phyloP scores from a whole-genome alignment of 164 flowering plant genomes.

The Annona squamosa region DNA sequence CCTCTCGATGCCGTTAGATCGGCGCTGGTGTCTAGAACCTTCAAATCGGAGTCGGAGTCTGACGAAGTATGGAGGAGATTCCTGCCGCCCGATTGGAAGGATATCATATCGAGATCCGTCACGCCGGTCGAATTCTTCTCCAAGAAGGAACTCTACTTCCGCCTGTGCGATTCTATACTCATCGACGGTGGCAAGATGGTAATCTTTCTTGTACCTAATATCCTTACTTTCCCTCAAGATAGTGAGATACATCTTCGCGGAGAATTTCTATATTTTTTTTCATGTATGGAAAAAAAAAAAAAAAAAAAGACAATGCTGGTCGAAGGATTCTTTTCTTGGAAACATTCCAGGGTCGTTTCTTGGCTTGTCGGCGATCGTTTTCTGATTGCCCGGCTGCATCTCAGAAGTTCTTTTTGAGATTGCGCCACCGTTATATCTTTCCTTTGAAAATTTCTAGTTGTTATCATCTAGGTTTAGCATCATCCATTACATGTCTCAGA shows the following conservation, averaged over 20 bases:
- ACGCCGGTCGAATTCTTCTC: conserved; percentile 14
- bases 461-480: too few relatives aligned
- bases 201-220: background rate
- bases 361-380: too few relatives aligned
- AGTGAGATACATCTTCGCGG: background rate
- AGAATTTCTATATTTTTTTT: background rate
- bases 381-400: too few relatives aligned
- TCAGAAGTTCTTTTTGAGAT: too few relatives aligned
- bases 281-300: background rate
- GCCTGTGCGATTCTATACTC: conserved; percentile 15
- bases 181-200: conserved; percentile 9
- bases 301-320: too few relatives aligned
- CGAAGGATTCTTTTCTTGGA: too few relatives aligned
- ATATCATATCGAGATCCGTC: conserved; percentile 17
- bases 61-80: conserved; percentile 39
- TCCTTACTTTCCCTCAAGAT: background rate
- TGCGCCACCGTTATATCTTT: too few relatives aligned
- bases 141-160: conserved; percentile 32
- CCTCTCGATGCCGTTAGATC: conserved; percentile 39
- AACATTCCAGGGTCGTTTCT: too few relatives aligned
- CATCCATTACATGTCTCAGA: too few relatives aligned
- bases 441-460: too few relatives aligned
- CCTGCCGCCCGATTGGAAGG: conserved; percentile 25
- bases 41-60: conserved; percentile 25
- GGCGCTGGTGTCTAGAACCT: conserved; percentile 20